Evolutionary conservation across 208 protist species (phyloP).

Genomic region (Crithidia sp.): DNA sequence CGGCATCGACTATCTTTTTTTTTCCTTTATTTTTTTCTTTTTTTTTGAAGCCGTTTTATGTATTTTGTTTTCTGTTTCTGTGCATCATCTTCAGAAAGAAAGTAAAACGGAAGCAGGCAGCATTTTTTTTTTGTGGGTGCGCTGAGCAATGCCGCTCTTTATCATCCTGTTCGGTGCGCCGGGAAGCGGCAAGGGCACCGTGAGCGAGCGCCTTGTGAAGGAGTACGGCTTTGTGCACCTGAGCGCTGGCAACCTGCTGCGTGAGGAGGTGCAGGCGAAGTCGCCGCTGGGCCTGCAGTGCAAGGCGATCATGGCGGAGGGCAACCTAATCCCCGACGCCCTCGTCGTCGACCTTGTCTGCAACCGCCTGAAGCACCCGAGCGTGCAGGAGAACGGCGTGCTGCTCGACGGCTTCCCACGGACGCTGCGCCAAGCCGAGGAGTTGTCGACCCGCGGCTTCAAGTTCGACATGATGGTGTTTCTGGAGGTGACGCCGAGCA

Average conservation of each 20-base stretch:
- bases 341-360: conserved; percentile 81
- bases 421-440: conserved; percentile 88
- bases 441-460: conserved; percentile 56
- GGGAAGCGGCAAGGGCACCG: conserved; percentile 79
- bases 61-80: no score
- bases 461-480: conserved; percentile 78
- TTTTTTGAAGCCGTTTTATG: no score
- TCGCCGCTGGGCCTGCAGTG: conserved; percentile 63
- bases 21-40: no score
- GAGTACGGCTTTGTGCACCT: conserved; percentile 89
- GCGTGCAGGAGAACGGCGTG: conserved; percentile 59
- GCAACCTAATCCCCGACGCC: conserved; percentile 83
- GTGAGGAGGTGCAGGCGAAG: conserved; percentile 78
- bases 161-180: conserved; percentile 83
- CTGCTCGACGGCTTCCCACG: conserved; percentile 96
- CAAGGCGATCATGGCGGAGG: conserved; percentile 61
- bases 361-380: conserved; percentile 34
- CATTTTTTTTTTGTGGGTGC: conserved; percentile 13
- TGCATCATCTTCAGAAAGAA: no score
- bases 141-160: conserved; percentile 50
- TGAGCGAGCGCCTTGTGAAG: conserved; percentile 85
- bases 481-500: conserved; percentile 54
- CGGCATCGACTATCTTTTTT: no score
- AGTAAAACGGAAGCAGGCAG: no score
- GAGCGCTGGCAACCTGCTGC: conserved; percentile 90